Evolutionary conservation across 2,329 filamentous ascomycete species (phyloP).

Genomic region (Microcyclospora pomicola): DNA sequence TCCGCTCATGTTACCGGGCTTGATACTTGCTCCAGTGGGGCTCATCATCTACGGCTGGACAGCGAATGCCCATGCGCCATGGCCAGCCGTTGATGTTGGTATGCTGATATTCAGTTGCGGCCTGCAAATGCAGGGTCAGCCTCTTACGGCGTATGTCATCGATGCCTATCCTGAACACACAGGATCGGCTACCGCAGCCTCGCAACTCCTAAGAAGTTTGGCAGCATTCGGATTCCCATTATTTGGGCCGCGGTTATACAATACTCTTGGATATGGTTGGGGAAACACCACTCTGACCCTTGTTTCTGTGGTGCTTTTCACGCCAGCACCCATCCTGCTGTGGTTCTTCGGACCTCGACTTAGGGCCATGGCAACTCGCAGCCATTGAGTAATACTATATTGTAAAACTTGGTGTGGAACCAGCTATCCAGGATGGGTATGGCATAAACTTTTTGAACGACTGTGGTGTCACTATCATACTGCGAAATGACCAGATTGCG

Average conservation of each 20-base stretch:
- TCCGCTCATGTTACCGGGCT: conserved; percentile 10
- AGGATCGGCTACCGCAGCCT: conserved; percentile 34
- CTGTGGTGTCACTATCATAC: no score
- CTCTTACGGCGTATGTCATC: conserved; percentile 27
- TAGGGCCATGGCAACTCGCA: conserved; percentile 4
- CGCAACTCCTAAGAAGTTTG: conserved; percentile 32
- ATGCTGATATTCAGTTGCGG: conserved; percentile 8
- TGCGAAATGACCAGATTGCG: no score
- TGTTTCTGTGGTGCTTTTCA: conserved; percentile 36
- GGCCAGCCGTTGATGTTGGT: conserved; percentile 21
- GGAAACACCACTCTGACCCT: conserved; percentile 41
- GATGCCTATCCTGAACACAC: conserved; percentile 35
- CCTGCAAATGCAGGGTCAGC: conserved; percentile 3
- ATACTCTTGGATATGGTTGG: conserved; percentile 31
- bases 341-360: conserved; percentile 25
- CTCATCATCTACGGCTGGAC: conserved; percentile 34
- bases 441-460: no score
- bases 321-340: conserved; percentile 31
- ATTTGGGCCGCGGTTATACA: conserved; percentile 39
- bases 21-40: conserved; percentile 15
- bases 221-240: conserved; percentile 44
- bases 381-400: no score
- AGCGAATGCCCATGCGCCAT: conserved; percentile 25
- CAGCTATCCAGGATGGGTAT: no score
- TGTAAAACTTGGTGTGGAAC: no score